Conservation (phyloP, 2,329 filamentous ascomycete genomes). For the Scleromitrula shiraiana region DNA sequence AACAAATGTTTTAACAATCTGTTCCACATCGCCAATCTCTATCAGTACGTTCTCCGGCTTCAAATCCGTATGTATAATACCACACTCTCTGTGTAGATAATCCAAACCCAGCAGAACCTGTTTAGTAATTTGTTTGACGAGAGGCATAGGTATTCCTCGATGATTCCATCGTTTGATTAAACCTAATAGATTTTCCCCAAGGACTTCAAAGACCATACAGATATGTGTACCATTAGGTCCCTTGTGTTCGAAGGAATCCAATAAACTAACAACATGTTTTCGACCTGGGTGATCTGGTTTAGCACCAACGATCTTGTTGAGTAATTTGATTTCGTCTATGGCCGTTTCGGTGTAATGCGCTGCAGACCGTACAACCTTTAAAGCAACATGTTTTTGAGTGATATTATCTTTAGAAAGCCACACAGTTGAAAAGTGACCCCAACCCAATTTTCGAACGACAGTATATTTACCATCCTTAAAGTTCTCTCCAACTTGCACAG, state of each 20-base stretch:
- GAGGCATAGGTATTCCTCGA: slow-evolving; percentile 86
- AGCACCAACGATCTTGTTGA: slow-evolving; percentile 92
- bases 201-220: slow-evolving; percentile 98
- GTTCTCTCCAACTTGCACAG: slow-evolving; percentile 86
- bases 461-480: slow-evolving; percentile 98
- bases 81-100: slow-evolving; percentile 94
- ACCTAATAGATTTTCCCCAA: slow-evolving; percentile 89
- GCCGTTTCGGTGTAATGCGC: slow-evolving; percentile 98
- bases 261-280: slow-evolving; percentile 88
- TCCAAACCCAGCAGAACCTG: slow-evolving; percentile 93
- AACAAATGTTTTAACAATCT: slow-evolving; percentile 94
- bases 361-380: slow-evolving; percentile 95
- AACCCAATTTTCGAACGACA: slow-evolving; percentile 90
- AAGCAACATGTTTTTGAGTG: slow-evolving; percentile 86
- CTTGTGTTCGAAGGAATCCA: slow-evolving; percentile 97
- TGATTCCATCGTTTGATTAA: slow-evolving; percentile 99
- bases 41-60: slow-evolving; percentile 98
- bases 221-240: slow-evolving; percentile 94
- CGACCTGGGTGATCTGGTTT: slow-evolving; percentile 92
- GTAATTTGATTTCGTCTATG: slow-evolving; percentile 96
- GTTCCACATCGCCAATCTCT: slow-evolving; percentile 97
- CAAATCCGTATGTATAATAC: slow-evolving; percentile 96
- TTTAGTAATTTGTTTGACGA: slow-evolving; percentile 98
- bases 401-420: slow-evolving; percentile 77
- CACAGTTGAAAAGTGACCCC: slow-evolving; percentile 99